Evolutionary conservation across 306 rosid genomes (phyloP).

Genomic region (Crotalaria pallida): DNA sequence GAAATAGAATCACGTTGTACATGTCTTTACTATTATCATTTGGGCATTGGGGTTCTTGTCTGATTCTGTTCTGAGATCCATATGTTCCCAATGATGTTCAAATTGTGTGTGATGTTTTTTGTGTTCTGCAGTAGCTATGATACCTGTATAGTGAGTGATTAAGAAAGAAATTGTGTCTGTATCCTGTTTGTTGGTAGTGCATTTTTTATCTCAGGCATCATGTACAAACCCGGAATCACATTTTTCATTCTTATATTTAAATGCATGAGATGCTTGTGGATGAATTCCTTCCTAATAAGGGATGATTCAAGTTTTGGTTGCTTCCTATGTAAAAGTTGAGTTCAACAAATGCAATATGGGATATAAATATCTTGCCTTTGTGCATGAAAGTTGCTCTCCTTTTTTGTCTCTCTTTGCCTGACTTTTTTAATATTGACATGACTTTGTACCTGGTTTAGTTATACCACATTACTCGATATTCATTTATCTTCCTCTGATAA

Average conservation of each 20-base stretch:
- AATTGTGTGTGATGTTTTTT: not conserved
- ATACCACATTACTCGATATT: not conserved
- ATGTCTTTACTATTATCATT: not conserved
- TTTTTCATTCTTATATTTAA: not conserved
- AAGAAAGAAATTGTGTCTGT: not conserved
- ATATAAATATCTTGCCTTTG: conserved; percentile 6
- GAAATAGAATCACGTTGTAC: conserved; percentile 10
- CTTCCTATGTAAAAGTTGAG: conserved; percentile 14
- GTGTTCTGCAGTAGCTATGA: not conserved
- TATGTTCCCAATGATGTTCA: not conserved
- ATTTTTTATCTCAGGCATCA: not conserved
- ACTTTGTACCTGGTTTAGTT: not conserved
- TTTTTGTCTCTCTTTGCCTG: not conserved
- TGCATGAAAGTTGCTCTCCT: not conserved
- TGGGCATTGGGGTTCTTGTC: not conserved
- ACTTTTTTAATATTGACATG: conserved; percentile 8
- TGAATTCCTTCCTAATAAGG: not conserved
- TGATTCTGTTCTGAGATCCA: not conserved
- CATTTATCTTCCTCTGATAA: conserved; percentile 14
- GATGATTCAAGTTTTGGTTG: not conserved
- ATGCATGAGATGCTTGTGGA: not conserved
- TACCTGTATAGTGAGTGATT: not conserved
- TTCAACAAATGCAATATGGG: not conserved
- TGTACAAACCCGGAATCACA: conserved; percentile 4
- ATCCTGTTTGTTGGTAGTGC: conserved; percentile 1